Conservation (phyloP, 1,284 basidiomycete genomes). For the Psilocybe mexicana region DNA sequence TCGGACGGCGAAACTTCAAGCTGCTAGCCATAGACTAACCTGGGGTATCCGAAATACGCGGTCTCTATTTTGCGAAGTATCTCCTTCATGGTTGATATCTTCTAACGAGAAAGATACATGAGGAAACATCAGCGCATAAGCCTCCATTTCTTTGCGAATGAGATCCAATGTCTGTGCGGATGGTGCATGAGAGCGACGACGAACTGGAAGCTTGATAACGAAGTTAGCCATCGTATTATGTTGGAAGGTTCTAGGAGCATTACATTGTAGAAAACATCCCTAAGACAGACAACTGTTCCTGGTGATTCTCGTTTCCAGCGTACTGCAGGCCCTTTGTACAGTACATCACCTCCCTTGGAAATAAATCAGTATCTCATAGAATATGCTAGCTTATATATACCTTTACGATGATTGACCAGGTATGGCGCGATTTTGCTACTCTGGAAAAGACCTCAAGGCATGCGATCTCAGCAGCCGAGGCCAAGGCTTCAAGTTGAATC, state of each 20-base stretch:
- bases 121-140: slow-evolving; percentile 72
- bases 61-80: slow-evolving; percentile 34
- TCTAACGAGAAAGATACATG: slow-evolving; percentile 70
- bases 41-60: slow-evolving; percentile 62
- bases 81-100: slow-evolving; percentile 44
- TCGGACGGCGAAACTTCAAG: not conserved
- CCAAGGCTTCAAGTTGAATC: slow-evolving; percentile 55
- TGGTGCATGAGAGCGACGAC: slow-evolving; percentile 66
- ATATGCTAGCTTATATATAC: slow-evolving; percentile 36
- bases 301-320: slow-evolving; percentile 68
- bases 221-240: slow-evolving; percentile 10
- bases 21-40: slow-evolving; percentile 39
- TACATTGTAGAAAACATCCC: slow-evolving; percentile 87
- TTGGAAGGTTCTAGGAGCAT: slow-evolving; percentile 24
- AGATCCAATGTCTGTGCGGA: slow-evolving; percentile 58
- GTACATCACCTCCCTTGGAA: slow-evolving; percentile 56
- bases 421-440: slow-evolving; percentile 54
- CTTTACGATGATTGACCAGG: slow-evolving; percentile 76
- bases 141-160: slow-evolving; percentile 72
- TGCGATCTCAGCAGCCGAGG: slow-evolving; percentile 76
- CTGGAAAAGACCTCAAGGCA: slow-evolving; percentile 81
- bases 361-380: slow-evolving; percentile 7
- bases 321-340: slow-evolving; percentile 74
- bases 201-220: slow-evolving; percentile 67
- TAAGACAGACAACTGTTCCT: slow-evolving; percentile 80